Conservation (phyloP, 257 asterid species). For the Solanum medicagineum region DNA sequence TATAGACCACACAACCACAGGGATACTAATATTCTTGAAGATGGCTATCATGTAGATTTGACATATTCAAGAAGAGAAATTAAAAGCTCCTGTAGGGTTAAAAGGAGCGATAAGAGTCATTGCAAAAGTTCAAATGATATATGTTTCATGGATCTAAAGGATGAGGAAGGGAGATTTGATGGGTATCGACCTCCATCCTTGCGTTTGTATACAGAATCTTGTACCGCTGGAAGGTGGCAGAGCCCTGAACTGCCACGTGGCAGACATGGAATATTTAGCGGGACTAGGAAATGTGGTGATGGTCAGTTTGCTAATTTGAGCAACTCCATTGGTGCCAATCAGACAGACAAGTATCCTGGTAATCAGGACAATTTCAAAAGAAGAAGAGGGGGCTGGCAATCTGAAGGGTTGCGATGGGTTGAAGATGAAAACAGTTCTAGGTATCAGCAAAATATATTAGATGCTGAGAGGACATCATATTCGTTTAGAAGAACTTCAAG, state of each 20-base stretch:
- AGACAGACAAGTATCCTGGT: conserved; percentile 1
- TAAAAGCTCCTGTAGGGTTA: conserved; percentile 15
- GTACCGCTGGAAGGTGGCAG: conserved; percentile 2
- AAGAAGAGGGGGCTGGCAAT: conserved; percentile 18
- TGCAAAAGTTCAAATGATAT: conserved; percentile 3
- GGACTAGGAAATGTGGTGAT: conserved; percentile 16
- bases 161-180: conserved; percentile 13
- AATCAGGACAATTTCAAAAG: conserved; percentile 15
- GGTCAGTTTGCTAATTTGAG: conserved; percentile 5
- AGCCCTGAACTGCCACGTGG: conserved; percentile 2
- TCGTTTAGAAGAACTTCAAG: conserved; percentile 12
- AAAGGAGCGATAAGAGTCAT: conserved; percentile 12
- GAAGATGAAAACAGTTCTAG: conserved; percentile 13
- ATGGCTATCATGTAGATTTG: conserved; percentile 11
- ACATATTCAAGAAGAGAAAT: conserved; percentile 19
- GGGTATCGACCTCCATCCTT: conserved; percentile 8
- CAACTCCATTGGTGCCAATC: conserved; percentile 1
- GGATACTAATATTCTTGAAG: conserved; percentile 10
- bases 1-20: not conserved
- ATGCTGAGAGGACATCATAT: conserved; percentile 15
- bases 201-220: conserved; percentile 9
- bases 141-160: conserved; percentile 8
- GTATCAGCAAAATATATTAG: conserved; percentile 10
- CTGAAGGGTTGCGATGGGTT: conserved; percentile 19
- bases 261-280: conserved; percentile 6